These are phyloP conservation scores for Aspergillus quadrilineatus DNA, from an alignment of 2,329 filamentous ascomycete genomes.

Conservation along the genomic window DNA sequence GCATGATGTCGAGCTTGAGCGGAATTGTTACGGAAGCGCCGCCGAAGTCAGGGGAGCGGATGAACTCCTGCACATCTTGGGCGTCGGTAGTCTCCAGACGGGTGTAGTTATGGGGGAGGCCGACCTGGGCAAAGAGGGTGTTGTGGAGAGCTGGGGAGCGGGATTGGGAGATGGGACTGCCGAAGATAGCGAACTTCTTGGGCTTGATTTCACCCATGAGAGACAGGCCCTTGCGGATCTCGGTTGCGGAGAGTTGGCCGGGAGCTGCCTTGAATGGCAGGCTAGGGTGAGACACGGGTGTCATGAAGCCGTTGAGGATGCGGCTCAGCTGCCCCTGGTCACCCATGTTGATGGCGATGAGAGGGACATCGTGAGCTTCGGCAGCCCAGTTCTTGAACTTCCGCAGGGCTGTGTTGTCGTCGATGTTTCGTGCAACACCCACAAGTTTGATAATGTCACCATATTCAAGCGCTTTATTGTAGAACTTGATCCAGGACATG, in stretches of 20 bases:
- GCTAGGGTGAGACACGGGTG: slow-evolving; percentile 84
- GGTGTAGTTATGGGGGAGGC: slow-evolving; percentile 81
- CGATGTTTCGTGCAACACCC: slow-evolving; percentile 70
- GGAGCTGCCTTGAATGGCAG: slow-evolving; percentile 93
- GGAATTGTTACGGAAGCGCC: slow-evolving; percentile 96
- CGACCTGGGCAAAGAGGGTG: slow-evolving; percentile 70
- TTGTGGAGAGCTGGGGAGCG: slow-evolving; percentile 90
- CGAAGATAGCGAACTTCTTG: slow-evolving; percentile 82
- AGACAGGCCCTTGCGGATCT: slow-evolving; percentile 77
- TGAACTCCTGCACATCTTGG: slow-evolving; percentile 60
- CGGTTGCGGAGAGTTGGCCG: slow-evolving; percentile 84
- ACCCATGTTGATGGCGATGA: slow-evolving; percentile 98
- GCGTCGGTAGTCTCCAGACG: slow-evolving; percentile 70
- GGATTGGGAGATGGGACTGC: slow-evolving; percentile 77
- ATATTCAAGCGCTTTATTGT: slow-evolving; percentile 84
- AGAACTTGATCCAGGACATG: slow-evolving; percentile 86
- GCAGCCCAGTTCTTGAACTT: slow-evolving; percentile 78
- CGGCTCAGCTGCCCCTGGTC: slow-evolving; percentile 81
- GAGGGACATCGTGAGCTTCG: slow-evolving; percentile 70
- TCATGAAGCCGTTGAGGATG: slow-evolving; percentile 88
- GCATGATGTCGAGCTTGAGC: slow-evolving; percentile 84
- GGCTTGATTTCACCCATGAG: slow-evolving; percentile 75
- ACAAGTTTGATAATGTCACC: slow-evolving; percentile 95
- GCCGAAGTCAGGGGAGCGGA: slow-evolving; percentile 74
- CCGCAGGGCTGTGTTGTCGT: slow-evolving; percentile 83